These are phyloP conservation scores for Phanerochaete sordida DNA, from an alignment of 768 basidiomycete genomes.

Conservation along the genomic window DNA sequence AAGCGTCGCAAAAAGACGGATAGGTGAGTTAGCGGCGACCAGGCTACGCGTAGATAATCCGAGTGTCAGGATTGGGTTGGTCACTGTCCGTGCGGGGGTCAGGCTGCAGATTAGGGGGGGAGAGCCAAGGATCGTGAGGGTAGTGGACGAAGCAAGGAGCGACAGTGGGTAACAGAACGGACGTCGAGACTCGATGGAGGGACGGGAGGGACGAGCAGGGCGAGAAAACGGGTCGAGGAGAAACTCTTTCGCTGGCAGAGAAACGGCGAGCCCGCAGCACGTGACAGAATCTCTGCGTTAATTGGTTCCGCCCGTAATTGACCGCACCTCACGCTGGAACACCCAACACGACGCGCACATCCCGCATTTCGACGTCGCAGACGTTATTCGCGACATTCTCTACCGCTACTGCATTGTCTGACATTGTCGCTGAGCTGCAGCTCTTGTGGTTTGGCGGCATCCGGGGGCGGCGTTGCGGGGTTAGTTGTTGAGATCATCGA, in stretches of 20 bases:
- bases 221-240: not conserved
- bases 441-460: not conserved
- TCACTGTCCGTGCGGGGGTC: not conserved
- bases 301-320: slow-evolving; percentile 1
- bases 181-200: slow-evolving; percentile 3
- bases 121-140: slow-evolving; percentile 1
- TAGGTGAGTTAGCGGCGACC: not conserved
- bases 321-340: not conserved
- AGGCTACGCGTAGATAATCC: not conserved
- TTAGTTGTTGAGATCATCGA: not conserved
- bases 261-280: slow-evolving; percentile 1
- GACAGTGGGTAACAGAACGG: not conserved
- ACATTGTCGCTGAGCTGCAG: too few relatives aligned
- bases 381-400: not conserved
- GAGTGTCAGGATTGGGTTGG: not conserved
- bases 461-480: slow-evolving; percentile 2
- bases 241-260: slow-evolving; percentile 5
- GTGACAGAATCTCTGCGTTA: slow-evolving; percentile 4
- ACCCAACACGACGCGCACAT: not conserved
- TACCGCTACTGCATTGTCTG: too few relatives aligned
- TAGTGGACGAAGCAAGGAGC: slow-evolving; percentile 4
- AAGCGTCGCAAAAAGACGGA: not conserved
- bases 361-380: not conserved
- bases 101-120: not conserved
- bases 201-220: slow-evolving; percentile 1